phyloP scores from a whole-genome alignment of 257 asterid species.

The Gardenia jasminoides region DNA sequence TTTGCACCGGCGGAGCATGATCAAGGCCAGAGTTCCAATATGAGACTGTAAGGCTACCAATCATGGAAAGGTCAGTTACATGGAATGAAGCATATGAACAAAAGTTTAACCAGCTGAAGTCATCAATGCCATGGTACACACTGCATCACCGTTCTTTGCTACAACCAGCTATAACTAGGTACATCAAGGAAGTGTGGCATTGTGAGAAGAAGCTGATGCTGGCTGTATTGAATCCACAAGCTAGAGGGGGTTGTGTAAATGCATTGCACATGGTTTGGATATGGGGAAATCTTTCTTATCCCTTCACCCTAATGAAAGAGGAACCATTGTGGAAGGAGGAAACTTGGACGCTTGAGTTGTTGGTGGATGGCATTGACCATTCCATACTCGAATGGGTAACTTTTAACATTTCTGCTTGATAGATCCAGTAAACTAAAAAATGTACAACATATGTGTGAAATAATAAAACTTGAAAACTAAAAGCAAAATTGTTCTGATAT shows the following conservation, averaged over 20 bases:
- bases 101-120: conserved; percentile 44
- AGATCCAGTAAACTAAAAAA: neutral
- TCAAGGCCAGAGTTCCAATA: conserved; percentile 44
- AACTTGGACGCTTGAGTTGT: conserved; percentile 60
- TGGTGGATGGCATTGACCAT: conserved; percentile 59
- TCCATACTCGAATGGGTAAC: conserved; percentile 61
- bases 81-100: conserved; percentile 39
- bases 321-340: conserved; percentile 53
- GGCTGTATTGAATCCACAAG: conserved; percentile 70
- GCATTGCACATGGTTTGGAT: conserved; percentile 75
- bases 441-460: neutral
- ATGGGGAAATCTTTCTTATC: conserved; percentile 79
- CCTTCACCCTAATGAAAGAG: conserved; percentile 51
- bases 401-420: neutral
- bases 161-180: conserved; percentile 61
- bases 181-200: conserved; percentile 63
- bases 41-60: conserved; percentile 80
- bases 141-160: conserved; percentile 57
- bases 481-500: neutral
- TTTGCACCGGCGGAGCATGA: conserved; percentile 48
- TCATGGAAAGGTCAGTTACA: conserved; percentile 33
- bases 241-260: conserved; percentile 51
- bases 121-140: conserved; percentile 78
- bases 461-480: neutral
- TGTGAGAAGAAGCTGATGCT: conserved; percentile 64